Evolutionary conservation across 1,139 yeast genomes (phyloP), one percentile per base, ranked within the genome.

Genomic region (Ogataea hybrid): DNA sequence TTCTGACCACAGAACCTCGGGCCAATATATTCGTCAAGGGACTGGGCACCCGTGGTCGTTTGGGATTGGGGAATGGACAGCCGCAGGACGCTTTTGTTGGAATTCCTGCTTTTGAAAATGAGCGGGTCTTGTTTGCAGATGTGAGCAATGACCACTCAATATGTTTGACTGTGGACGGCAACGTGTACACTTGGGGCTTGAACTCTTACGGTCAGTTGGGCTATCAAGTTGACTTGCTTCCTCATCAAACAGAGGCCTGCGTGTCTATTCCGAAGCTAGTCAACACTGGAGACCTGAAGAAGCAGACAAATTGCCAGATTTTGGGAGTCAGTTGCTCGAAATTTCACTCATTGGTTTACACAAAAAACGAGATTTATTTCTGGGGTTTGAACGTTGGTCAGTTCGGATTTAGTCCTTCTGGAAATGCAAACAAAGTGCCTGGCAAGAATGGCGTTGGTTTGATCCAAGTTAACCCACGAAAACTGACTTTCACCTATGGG

Each of bases 381-480:
- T 88, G 96, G 95, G 97, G 97, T 0, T 65, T 84, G 25, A 86
- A 88, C 58, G 66, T 80, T 23, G 97, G 97, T 0, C 97, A 90
- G 59, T 81, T 90, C 81, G 95, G 95, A 1, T 70, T 78, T 35
- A 50, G 64, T 8, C 52, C 61, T 1, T 40, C 48, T 12, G 49
- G 43, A 50, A 51, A 37, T 6, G 2, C 9, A 5, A n/a, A 30
- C 12, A 39, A 25, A 30, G 23, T 20, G 4, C 39, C 35, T 12
- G 35, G 32, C 20, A 41, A 35, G 14, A 30, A 28, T 34, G 31
- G 36, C 7, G 33, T 32, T 3, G 56, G 49, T 1, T 27, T 47
- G 4, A 53, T 63, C 41, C 59, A 59, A 49, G 10, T 58, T 39
- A 11, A 52, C 10, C 86, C 89, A 0, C 68, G 70, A 43, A 65